phyloP scores from a whole-genome alignment of 2,329 filamentous ascomycete species.

The Atkinsonella texensis region DNA sequence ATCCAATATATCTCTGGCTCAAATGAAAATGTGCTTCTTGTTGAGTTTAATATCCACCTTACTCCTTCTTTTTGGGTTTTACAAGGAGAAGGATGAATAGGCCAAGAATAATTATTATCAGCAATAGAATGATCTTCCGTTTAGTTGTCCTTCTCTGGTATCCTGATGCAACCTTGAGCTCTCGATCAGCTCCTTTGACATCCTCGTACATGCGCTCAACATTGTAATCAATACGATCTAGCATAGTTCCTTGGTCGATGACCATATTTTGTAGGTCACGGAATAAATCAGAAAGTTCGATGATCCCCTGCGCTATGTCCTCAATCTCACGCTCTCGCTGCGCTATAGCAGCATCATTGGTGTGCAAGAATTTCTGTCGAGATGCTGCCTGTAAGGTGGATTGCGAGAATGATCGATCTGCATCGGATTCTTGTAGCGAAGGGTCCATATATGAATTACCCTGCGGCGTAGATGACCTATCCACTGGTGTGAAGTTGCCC shows the following conservation, averaged over 20 bases:
- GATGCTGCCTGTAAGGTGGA: conserved; percentile 72
- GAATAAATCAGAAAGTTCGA: conserved; percentile 92
- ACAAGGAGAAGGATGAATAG: conserved; percentile 75
- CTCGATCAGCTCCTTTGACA: conserved; percentile 85
- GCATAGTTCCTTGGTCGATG: conserved; percentile 80
- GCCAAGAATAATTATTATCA: conserved; percentile 72
- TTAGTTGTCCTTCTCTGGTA: conserved; percentile 86
- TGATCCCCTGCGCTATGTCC: conserved; percentile 95
- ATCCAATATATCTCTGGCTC: no score
- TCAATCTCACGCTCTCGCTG: conserved; percentile 96
- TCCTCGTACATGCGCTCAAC: conserved; percentile 91
- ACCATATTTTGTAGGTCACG: conserved; percentile 94
- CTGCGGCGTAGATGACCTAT: conserved; percentile 41
- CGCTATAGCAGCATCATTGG: conserved; percentile 72
- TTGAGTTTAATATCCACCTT: neutral
- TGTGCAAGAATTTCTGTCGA: conserved; percentile 53
- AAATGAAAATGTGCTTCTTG: neutral
- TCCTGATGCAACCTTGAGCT: conserved; percentile 74
- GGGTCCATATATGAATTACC: conserved; percentile 60
- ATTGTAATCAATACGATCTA: conserved; percentile 95
- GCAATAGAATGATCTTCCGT: conserved; percentile 82
- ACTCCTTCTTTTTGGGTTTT: conserved; percentile 54
- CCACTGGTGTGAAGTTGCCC: conserved; percentile 34
- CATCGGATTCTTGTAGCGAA: conserved; percentile 83
- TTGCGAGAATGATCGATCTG: conserved; percentile 85